Conservation (phyloP, 257 asterid genomes). For the Oldenlandia corymbosa region DNA sequence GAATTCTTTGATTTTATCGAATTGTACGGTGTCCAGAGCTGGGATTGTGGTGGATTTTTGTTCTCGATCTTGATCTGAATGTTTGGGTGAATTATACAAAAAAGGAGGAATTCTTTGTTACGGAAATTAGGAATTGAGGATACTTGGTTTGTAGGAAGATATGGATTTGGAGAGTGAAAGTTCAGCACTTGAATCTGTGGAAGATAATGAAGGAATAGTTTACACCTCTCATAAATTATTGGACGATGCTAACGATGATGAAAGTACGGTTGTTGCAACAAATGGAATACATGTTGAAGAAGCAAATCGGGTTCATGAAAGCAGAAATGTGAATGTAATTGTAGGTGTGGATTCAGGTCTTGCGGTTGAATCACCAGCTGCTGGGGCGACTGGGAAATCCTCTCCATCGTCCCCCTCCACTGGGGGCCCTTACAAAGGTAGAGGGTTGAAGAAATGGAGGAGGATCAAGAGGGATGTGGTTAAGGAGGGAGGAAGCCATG, state of each 20-base stretch:
- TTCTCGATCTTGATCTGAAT: constrained; percentile 70
- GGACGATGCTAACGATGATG: constrained; percentile 25
- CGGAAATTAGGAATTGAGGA: background rate
- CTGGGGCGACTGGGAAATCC: constrained; percentile 8
- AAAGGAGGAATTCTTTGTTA: background rate
- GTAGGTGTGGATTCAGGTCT: constrained; percentile 6
- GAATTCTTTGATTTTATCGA: constrained; percentile 9
- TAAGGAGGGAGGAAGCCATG: constrained; percentile 29
- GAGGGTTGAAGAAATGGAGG: constrained; percentile 74
- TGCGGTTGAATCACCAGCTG: constrained; percentile 9
- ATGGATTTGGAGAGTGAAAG: constrained; percentile 47
- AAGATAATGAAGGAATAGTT: constrained; percentile 31
- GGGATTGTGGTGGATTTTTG: constrained; percentile 46
- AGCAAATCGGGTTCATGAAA: no score
- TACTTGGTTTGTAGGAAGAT: background rate
- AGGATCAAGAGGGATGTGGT: constrained; percentile 53
- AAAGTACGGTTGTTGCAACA: constrained; percentile 23
- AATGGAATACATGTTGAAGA: constrained; percentile 30
- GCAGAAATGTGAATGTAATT: constrained; percentile 16
- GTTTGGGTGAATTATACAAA: background rate
- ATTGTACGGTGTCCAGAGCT: constrained; percentile 35
- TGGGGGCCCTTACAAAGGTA: constrained; percentile 36
- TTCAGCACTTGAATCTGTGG: constrained; percentile 37
- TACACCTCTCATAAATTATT: constrained; percentile 16
- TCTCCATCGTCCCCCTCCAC: constrained; percentile 18